Percentiles rank a stretch among this genome's conserved stretches.
These are phyloP conservation scores for Eucalyptus pauciflora DNA, from an alignment of 345 rosid species.

Conservation along the genomic window DNA sequence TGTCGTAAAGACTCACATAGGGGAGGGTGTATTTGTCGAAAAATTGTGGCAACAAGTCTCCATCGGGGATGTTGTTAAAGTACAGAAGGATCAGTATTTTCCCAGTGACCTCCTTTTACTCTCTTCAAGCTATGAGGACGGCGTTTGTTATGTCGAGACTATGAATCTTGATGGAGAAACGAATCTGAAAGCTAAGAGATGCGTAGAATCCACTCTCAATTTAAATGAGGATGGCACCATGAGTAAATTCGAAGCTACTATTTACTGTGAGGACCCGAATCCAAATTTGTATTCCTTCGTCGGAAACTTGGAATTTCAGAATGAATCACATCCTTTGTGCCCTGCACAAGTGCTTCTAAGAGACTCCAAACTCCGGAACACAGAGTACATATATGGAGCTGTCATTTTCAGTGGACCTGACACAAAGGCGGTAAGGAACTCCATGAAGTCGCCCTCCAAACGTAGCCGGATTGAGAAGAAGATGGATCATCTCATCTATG, in stretches of 20 bases:
- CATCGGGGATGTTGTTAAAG: slow-evolving; percentile 62
- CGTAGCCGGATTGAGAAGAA: slow-evolving; percentile 55
- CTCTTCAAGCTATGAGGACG: slow-evolving; percentile 70
- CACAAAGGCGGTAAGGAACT: slow-evolving; percentile 50
- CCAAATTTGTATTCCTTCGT: slow-evolving; percentile 61
- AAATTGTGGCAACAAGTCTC: slow-evolving; percentile 37
- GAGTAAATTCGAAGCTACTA: slow-evolving; percentile 19
- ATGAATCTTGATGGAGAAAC: slow-evolving; percentile 86
- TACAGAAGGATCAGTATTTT: slow-evolving; percentile 48
- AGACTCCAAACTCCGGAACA: slow-evolving; percentile 74
- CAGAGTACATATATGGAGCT: slow-evolving; percentile 48
- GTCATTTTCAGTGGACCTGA: slow-evolving; percentile 64
- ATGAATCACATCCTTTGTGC: slow-evolving; percentile 32
- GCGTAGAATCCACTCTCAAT: slow-evolving; percentile 37
- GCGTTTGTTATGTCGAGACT: slow-evolving; percentile 77
- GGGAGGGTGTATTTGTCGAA: slow-evolving; percentile 27
- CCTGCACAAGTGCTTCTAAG: slow-evolving; percentile 53
- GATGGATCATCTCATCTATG: slow-evolving; percentile 59
- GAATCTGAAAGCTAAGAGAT: slow-evolving; percentile 54
- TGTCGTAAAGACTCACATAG: slow-evolving; percentile 22
- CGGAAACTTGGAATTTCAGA: slow-evolving; percentile 45
- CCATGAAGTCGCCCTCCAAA: slow-evolving; percentile 64
- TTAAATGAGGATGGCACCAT: slow-evolving; percentile 38
- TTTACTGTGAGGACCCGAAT: slow-evolving; percentile 69
- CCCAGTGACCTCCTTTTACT: slow-evolving; percentile 56